Percentiles rank a stretch among this genome's conserved stretches.
Conservation (phyloP, 2,329 filamentous ascomycete genomes). For the Parascedosporium putredinis region DNA sequence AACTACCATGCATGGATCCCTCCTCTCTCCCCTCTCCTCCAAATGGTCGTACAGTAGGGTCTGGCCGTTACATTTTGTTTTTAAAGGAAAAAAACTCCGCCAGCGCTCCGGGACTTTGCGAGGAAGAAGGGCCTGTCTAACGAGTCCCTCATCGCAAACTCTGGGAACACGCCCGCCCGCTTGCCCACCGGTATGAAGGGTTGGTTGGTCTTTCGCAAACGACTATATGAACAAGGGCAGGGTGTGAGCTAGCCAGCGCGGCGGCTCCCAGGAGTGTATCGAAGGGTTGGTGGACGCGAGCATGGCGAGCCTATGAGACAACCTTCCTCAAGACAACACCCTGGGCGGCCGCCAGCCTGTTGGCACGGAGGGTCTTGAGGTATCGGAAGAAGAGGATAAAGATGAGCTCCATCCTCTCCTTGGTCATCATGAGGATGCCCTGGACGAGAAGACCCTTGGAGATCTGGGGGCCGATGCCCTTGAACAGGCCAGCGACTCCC, state of each 20-base stretch:
- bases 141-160: too few relatives aligned
- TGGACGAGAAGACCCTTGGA: conserved; percentile 89
- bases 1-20: neutral
- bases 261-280: neutral
- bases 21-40: neutral
- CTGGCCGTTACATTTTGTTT: conserved; percentile 1
- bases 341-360: neutral
- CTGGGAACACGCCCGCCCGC: too few relatives aligned
- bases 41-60: conserved; percentile 1
- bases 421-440: conserved; percentile 97
- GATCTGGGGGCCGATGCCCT: conserved; percentile 91
- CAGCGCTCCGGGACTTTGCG: neutral
- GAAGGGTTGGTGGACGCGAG: neutral
- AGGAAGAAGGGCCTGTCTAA: too few relatives aligned
- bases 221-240: neutral
- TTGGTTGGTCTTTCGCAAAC: neutral
- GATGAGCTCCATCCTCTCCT: conserved; percentile 84
- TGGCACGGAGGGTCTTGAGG: conserved; percentile 51
- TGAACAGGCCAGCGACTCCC: conserved; percentile 76
- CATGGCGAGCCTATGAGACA: neutral
- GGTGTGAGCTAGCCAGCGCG: neutral
- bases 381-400: conserved; percentile 84
- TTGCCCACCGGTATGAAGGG: too few relatives aligned
- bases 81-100: too few relatives aligned
- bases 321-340: conserved; percentile 5